Evolutionary conservation across 768 basidiomycete genomes (phyloP).

Genomic region (Tremella fuciformis): DNA sequence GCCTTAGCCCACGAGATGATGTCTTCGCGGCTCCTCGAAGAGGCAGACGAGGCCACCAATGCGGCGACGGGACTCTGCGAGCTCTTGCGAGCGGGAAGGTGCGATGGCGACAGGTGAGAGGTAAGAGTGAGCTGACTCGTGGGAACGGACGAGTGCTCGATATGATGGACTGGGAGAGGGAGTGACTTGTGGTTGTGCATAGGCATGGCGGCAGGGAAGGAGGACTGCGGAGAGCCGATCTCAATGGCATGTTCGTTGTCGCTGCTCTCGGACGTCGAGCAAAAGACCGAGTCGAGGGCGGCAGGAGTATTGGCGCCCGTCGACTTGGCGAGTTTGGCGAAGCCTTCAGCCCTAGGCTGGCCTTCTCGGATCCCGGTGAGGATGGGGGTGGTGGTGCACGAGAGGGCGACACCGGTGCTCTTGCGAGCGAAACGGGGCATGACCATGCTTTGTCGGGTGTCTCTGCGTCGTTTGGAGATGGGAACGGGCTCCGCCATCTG

Average conservation of each 20-base stretch:
- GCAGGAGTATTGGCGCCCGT: conserved; percentile 40
- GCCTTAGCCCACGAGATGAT: conserved; percentile 44
- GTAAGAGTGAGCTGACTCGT: not conserved
- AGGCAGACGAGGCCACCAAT: conserved; percentile 40
- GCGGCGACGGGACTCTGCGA: conserved; percentile 39
- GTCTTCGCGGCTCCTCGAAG: conserved; percentile 42
- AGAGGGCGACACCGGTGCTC: conserved; percentile 14
- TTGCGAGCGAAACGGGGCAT: conserved; percentile 33
- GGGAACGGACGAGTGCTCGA: conserved; percentile 3
- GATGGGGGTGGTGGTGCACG: conserved; percentile 4
- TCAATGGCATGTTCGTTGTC: conserved; percentile 25
- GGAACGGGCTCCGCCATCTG: conserved; percentile 18
- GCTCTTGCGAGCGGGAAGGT: conserved; percentile 7
- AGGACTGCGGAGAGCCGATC: not conserved
- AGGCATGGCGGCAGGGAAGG: not conserved
- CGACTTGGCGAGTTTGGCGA: conserved; percentile 24
- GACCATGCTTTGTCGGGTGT: conserved; percentile 9
- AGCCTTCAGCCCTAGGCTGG: not conserved
- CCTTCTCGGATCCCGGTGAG: conserved; percentile 10
- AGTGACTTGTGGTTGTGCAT: not conserved
- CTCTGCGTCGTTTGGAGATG: conserved; percentile 5
- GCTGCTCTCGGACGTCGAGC: conserved; percentile 45
- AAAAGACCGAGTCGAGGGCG: conserved; percentile 36
- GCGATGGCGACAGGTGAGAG: conserved; percentile 4
- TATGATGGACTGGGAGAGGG: conserved; percentile 2